A percentile compares a stretch with the other conserved stretches of the same genome.
Conservation (phyloP, 371 early-diverging fungal genomes). For the Mucor circinelloides region DNA sequence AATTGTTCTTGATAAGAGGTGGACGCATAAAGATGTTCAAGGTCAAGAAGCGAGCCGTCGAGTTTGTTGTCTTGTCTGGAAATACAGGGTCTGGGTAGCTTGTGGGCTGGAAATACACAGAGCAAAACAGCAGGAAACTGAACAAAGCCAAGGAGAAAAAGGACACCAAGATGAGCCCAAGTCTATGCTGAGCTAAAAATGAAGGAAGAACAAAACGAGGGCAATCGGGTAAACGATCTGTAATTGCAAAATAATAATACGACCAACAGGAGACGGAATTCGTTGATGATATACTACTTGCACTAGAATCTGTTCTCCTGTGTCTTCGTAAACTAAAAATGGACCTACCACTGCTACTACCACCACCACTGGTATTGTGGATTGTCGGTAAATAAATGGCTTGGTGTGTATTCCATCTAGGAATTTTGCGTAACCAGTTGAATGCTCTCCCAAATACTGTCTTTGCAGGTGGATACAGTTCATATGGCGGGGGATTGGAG, state of each 20-base stretch:
- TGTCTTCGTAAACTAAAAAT: slow-evolving; percentile 19
- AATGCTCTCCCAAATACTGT: slow-evolving; percentile 40
- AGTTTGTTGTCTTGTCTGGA: slow-evolving; percentile 40
- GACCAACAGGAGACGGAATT: slow-evolving; percentile 31
- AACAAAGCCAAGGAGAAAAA: slow-evolving; percentile 31
- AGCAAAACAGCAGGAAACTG: slow-evolving; percentile 42
- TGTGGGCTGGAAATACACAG: slow-evolving; percentile 38
- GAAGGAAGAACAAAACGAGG: slow-evolving; percentile 34
- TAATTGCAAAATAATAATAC: slow-evolving; percentile 22
- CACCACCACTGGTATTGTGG: not conserved
- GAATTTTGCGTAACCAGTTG: slow-evolving; percentile 51
- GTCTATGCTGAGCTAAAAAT: slow-evolving; percentile 31
- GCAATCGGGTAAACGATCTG: slow-evolving; percentile 18
- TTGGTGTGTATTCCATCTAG: slow-evolving; percentile 43
- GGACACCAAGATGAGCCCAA: slow-evolving; percentile 31
- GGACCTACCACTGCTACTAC: slow-evolving; percentile 17
- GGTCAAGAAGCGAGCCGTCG: slow-evolving; percentile 65
- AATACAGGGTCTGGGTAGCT: slow-evolving; percentile 26
- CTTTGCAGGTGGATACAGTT: slow-evolving; percentile 51
- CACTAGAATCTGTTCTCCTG: not conserved
- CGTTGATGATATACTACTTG: slow-evolving; percentile 29
- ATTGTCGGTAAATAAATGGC: slow-evolving; percentile 47
- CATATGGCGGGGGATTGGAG: slow-evolving; percentile 52
- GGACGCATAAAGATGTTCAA: slow-evolving; percentile 89
- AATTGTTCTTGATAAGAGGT: slow-evolving; percentile 76